These are phyloP conservation scores for Daphne laureola DNA, from an alignment of 441 rosid genomes.

Conservation along the genomic window DNA sequence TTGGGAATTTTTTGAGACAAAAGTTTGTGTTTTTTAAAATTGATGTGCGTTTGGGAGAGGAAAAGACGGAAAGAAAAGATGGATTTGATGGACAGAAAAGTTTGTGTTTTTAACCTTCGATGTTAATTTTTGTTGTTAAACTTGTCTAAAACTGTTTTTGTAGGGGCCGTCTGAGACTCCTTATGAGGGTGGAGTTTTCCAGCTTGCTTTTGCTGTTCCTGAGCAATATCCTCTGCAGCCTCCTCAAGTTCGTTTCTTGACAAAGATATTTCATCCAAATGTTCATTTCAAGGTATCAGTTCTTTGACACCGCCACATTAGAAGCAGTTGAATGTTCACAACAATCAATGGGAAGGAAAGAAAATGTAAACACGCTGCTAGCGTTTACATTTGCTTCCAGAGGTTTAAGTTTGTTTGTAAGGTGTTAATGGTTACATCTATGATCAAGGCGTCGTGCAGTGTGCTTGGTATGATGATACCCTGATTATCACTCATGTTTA, in stretches of 20 bases:
- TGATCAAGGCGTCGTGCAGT: too few species aligned
- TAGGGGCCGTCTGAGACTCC: constrained; percentile 99
- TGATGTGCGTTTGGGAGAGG: background rate
- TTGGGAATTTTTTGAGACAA: background rate
- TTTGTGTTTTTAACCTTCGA: too few species aligned
- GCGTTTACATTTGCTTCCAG: too few species aligned
- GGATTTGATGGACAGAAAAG: too few species aligned
- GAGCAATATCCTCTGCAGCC: constrained; percentile 97
- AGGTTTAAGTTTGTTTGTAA: too few species aligned
- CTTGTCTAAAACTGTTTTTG: background rate
- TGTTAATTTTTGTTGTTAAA: constrained; percentile 10
- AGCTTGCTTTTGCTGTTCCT: constrained; percentile 91
- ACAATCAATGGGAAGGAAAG: background rate
- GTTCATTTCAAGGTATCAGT: constrained; percentile 85
- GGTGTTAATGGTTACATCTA: too few species aligned
- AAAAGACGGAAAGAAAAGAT: too few species aligned
- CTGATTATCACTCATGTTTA: too few species aligned
- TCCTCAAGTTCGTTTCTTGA: constrained; percentile 96
- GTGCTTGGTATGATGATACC: too few species aligned
- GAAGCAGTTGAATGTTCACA: background rate
- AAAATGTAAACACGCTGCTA: background rate
- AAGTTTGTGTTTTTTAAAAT: background rate
- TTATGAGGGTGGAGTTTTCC: constrained; percentile 93
- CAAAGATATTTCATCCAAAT: constrained; percentile 97
- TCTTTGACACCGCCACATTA: background rate